phyloP scores from a whole-genome alignment of 2,329 filamentous ascomycete species.

The Capronia coronata region DNA sequence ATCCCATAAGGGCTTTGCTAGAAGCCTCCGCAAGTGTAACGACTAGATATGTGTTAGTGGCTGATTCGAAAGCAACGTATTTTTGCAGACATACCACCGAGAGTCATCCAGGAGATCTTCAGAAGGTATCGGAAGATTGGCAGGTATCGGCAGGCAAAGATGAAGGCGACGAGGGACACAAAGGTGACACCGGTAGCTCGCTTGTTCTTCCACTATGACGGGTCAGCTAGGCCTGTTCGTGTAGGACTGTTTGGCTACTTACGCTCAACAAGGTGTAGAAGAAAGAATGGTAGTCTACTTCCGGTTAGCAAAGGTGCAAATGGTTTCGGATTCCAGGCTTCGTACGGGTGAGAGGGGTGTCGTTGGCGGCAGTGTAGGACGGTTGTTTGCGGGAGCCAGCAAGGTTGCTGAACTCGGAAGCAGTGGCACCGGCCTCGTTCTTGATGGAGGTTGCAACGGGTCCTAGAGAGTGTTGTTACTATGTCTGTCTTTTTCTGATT shows the following conservation, averaged over 20 bases:
- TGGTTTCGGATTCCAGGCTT: background rate
- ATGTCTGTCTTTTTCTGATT: conserved; percentile 1
- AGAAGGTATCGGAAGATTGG: conserved; percentile 57
- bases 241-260: conserved; percentile 30
- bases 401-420: conserved; percentile 53
- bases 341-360: conserved; percentile 57
- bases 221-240: conserved; percentile 17
- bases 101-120: conserved; percentile 53
- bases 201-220: conserved; percentile 56
- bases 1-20: conserved; percentile 50
- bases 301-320: conserved; percentile 7
- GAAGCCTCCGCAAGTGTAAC: conserved; percentile 53
- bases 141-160: conserved; percentile 58
- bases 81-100: conserved; percentile 46
- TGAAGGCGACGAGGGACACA: conserved; percentile 50
- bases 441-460: conserved; percentile 53
- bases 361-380: conserved; percentile 50
- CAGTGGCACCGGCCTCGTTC: conserved; percentile 51
- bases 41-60: conserved; percentile 28
- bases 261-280: conserved; percentile 60
- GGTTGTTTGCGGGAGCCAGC: conserved; percentile 50
- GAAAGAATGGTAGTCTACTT: conserved; percentile 58
- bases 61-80: background rate
- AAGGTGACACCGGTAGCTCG: conserved; percentile 58
- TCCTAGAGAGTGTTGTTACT: conserved; percentile 33